These are phyloP conservation scores for Podaxis sp. DNA, from an alignment of 768 basidiomycete species.

Conservation along the genomic window DNA sequence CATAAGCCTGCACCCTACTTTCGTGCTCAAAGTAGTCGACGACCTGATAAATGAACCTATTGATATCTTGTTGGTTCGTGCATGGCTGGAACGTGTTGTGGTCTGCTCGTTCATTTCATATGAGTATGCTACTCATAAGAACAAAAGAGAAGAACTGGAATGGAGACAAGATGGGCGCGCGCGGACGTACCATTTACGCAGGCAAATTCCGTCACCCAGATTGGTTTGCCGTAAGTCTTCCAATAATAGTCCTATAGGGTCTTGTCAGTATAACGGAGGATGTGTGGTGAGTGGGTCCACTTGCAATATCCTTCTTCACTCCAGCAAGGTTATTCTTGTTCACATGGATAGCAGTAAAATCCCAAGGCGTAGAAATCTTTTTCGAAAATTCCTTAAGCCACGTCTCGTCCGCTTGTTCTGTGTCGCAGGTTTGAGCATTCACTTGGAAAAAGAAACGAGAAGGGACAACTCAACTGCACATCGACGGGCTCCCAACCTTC, in stretches of 20 bases:
- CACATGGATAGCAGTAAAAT: conserved; percentile 48
- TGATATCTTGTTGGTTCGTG: conserved; percentile 42
- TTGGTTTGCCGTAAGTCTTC: conserved; percentile 40
- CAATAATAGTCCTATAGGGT: conserved; percentile 39
- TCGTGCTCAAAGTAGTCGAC: conserved; percentile 40
- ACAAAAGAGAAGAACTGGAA: background rate
- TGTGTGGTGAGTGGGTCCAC: conserved; percentile 6
- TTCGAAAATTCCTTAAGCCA: conserved; percentile 41
- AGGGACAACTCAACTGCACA: conserved; percentile 42
- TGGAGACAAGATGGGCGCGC: background rate
- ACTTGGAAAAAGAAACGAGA: background rate
- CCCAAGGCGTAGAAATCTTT: conserved; percentile 41
- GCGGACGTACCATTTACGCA: conserved; percentile 41
- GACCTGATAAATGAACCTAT: conserved; percentile 38
- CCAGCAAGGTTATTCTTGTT: conserved; percentile 48
- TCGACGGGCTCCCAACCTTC: conserved; percentile 43
- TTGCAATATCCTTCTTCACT: conserved; percentile 42
- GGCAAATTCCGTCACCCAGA: conserved; percentile 51
- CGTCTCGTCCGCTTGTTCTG: conserved; percentile 49
- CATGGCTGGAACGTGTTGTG: conserved; percentile 40
- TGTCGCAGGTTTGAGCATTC: background rate
- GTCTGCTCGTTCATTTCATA: conserved; percentile 25
- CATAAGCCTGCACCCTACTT: conserved; percentile 40
- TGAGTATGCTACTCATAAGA: background rate
- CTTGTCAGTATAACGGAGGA: background rate